Conservation (phyloP, 306 rosid genomes). For the Vigna mungo region DNA sequence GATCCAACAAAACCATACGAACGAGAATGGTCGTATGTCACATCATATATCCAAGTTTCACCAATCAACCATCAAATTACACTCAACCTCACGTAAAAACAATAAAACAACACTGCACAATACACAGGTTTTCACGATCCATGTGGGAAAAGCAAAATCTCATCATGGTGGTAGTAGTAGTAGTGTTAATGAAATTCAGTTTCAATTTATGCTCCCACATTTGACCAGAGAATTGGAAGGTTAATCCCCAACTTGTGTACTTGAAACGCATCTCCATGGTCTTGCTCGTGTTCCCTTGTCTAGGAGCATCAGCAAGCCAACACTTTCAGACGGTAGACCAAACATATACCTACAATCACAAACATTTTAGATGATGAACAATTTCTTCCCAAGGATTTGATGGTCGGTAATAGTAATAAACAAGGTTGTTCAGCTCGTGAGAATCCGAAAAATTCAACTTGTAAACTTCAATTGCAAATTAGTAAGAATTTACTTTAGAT, state of each 20-base stretch:
- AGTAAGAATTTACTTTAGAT: too few species aligned
- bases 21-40: slow-evolving; percentile 47
- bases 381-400: slow-evolving; percentile 7
- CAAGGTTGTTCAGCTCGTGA: too few species aligned
- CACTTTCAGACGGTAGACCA: slow-evolving; percentile 61
- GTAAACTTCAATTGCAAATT: too few species aligned
- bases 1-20: slow-evolving; percentile 43
- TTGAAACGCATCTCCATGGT: slow-evolving; percentile 84
- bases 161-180: slow-evolving; percentile 29
- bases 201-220: slow-evolving; percentile 44
- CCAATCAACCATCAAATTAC: slow-evolving; percentile 55
- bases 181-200: slow-evolving; percentile 43
- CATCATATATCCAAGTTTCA: slow-evolving; percentile 53
- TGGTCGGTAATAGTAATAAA: too few species aligned
- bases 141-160: slow-evolving; percentile 30
- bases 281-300: slow-evolving; percentile 64
- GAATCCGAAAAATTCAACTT: too few species aligned
- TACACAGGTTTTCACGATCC: slow-evolving; percentile 55
- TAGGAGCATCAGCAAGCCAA: slow-evolving; percentile 81
- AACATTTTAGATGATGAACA: slow-evolving; percentile 38
- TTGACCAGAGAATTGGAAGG: slow-evolving; percentile 44
- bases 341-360: slow-evolving; percentile 70
- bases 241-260: slow-evolving; percentile 64
- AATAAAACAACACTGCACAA: slow-evolving; percentile 62
- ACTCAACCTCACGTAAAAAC: slow-evolving; percentile 54